Base-by-base conservation (phyloP, 179 eudicot genomes). In the Heliamphora pulchella region DNA sequence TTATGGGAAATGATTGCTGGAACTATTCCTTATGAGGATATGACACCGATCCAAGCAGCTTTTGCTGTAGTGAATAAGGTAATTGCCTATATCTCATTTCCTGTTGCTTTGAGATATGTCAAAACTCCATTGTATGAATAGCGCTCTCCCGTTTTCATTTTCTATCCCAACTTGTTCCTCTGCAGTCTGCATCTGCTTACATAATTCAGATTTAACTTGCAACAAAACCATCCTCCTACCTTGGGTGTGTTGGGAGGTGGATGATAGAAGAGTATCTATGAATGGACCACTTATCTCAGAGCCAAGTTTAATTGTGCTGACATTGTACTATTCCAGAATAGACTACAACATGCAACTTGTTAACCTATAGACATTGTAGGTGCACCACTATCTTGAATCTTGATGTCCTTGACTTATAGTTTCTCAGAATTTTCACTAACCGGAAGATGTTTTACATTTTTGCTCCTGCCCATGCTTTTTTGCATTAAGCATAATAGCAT, bases 61-160 rank as follows among this genome's bases (percentile, higher is more conserved):
- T 94, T 85, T 89, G 98, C 97, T 74, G 98, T 91, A n/a, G 93
- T 92, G 75, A 89, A 91, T 82, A 94, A 92, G 98, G 96, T 90
- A 74, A 5, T 79, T 77, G 18, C 54, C 2, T 2, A n/a, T 51
- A 39, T 44, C 39, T 67, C 55, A 15, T 59, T 69, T 47, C 76
- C 44, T 59, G 18, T 64, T 53, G 47, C 18, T 82, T 18, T 31
- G 66, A 10, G 47, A 31, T 70, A 13, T 57, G 31, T 6, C 3
- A 48, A 10, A 46, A 43, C 2, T 75, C 17, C 43, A 64, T 20
- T 20, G 13, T 47, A 58, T 20, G 6, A 74, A 22, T 54, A 14
- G 9, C 10, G 13, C 46, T 4, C 8, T 64, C 15, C 44, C 51
- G 8, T 70, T 61, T 71, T 77, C 48, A 11, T 10, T 61, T 43